Base-by-base conservation (phyloP, 2,329 filamentous ascomycete species). In the Falciphora oryzae region DNA sequence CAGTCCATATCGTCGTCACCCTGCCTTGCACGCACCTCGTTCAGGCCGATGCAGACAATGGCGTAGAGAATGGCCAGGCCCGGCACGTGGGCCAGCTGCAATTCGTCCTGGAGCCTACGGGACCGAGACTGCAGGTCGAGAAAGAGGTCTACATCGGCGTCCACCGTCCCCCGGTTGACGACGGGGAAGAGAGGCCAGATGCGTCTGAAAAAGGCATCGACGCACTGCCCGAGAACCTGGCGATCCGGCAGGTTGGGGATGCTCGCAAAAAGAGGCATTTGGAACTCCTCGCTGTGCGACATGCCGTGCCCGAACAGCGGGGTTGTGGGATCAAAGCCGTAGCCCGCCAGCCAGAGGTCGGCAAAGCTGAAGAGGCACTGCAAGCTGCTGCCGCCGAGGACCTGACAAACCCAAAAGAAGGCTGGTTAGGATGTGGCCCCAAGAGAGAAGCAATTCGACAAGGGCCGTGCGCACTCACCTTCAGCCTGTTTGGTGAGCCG, bases 361-460 rank as follows among this genome's bases (percentile, higher is more conserved):
- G 70, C 67, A 50, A 72, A 72, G 53, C 63, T 64, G 35, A 65
- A 69, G 3, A 72, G 64, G 14, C 69, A 70, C 61, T 72, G 70
- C 1, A 72, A 31, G 31, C 69, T 72, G 59, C 68, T 69, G 29
- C 66, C 69, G 14, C 68, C 68, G 61, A 70, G 65, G 59, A 66
- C n/a, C n/a, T n/a, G n/a, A n/a, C n/a, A n/a, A n/a, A n/a, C n/a
- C n/a, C n/a, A n/a, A n/a, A n/a, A n/a, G n/a, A n/a, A n/a, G n/a
- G n/a, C n/a, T n/a, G n/a, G n/a, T n/a, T n/a, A n/a, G n/a, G n/a
- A n/a, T n/a, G n/a, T n/a, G n/a, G n/a, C n/a, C n/a, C n/a, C n/a
- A n/a, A n/a, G n/a, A n/a, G n/a, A n/a, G n/a, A n/a, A n/a, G n/a
- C n/a, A n/a, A n/a, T n/a, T n/a, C n/a, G n/a, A n/a, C n/a, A n/a